Base-by-base conservation (phyloP, 208 protist species). In the Jaenimonas drosophilae region DNA sequence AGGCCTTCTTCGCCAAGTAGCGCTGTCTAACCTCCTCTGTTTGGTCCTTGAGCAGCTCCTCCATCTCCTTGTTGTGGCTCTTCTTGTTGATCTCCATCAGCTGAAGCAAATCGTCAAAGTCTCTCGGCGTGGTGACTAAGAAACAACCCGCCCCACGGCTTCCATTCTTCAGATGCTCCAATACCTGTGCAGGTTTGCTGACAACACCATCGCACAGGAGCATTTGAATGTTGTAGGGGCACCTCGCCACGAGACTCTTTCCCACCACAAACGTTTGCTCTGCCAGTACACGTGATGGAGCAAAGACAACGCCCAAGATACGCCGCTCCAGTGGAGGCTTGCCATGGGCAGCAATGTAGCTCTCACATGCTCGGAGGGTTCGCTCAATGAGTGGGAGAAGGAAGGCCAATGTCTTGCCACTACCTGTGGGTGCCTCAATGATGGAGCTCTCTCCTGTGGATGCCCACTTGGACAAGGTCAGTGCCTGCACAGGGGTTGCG, bases 331-430 rank as follows among this genome's bases (percentile, higher is more conserved):
- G 62, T 16, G 83, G 71, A 0, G 87, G 87, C 7, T 62, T 60
- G 33, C 59, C 47, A 45, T 76, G 57, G 27, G 20, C 31, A 7
- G 38, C 38, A 0, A 88, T 61, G 40, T 69, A 71, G 12, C 57
- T 60, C 26, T 87, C 77, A 37, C 72, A 82, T 12, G 57, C 41
- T 14, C 67, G 59, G 20, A 94, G 48, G 21, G 58, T 70, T 34
- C 86, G 77, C 63, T 94, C 76, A 70, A 94, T 81, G 14, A 94
- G 43, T 12, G 86, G 82, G 4, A 94, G 58, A 0, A 99, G 75
- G 27, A 99, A 77, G 6, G 77, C 93, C 1, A 99, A 74, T 11
- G 96, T 99, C 71, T 99, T 99, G 12, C 97, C 97, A 26, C 96
- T 98, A 17, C 96, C 96, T 0, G 97, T 99, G 2, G 97, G 96